phyloP scores from a whole-genome alignment of 805 yeast genomes.

The Middelhovenomyces tepae region DNA sequence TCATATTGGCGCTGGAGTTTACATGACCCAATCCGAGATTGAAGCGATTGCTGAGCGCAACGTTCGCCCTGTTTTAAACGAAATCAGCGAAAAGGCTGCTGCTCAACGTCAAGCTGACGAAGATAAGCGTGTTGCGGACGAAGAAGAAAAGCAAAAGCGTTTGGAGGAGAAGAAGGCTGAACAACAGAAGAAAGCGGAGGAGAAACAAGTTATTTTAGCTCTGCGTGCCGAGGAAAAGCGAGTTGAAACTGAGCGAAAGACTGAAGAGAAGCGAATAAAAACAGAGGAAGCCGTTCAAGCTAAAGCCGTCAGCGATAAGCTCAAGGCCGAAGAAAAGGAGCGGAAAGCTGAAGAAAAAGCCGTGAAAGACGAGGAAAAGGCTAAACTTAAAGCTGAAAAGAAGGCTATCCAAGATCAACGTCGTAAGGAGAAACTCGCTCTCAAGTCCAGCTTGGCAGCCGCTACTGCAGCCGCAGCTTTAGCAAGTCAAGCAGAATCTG shows the following conservation, averaged over 20 bases:
- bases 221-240: conserved; percentile 11
- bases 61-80: conserved; percentile 75
- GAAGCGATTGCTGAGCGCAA: conserved; percentile 68
- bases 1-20: conserved; percentile 82
- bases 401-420: conserved; percentile 10
- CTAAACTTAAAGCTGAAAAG: conserved; percentile 13
- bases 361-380: conserved; percentile 2
- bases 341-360: conserved; percentile 16
- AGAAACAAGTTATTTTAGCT: conserved; percentile 8
- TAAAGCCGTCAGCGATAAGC: conserved; percentile 12
- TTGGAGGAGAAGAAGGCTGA: conserved; percentile 27
- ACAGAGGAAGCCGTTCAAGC: conserved; percentile 18
- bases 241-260: conserved; percentile 14
- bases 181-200: conserved; percentile 12
- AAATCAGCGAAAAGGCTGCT: conserved; percentile 60
- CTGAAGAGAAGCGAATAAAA: conserved; percentile 19
- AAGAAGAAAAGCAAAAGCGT: conserved; percentile 33
- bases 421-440: neutral
- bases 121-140: conserved; percentile 33
- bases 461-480: conserved; percentile 3
- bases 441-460: conserved; percentile 1
- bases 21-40: conserved; percentile 65
- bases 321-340: conserved; percentile 16
- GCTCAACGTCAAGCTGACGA: conserved; percentile 56
- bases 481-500: conserved; percentile 9